These are phyloP conservation scores for Neonectria hederae DNA, from an alignment of 2,329 filamentous ascomycete genomes.

Conservation along the genomic window DNA sequence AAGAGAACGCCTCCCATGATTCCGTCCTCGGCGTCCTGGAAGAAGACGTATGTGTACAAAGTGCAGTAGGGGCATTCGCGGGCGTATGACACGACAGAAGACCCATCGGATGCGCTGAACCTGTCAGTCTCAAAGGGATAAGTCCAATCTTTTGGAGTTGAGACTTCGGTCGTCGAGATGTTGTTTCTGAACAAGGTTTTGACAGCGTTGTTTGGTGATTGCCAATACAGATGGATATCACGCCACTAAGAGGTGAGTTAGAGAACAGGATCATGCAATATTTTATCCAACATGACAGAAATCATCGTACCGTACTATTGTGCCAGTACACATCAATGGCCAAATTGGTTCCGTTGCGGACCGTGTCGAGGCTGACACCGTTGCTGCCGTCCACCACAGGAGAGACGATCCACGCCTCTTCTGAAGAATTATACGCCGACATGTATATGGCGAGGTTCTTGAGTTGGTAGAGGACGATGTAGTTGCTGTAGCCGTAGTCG, in stretches of 20 bases:
- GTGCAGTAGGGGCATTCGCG: constrained; percentile 6
- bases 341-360: constrained; percentile 3
- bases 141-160: constrained; percentile 3
- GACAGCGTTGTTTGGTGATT: constrained; percentile 12
- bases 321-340: constrained; percentile 12
- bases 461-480: constrained; percentile 9
- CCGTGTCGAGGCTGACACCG: constrained; percentile 5
- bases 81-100: constrained; percentile 8
- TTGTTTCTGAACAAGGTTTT: constrained; percentile 2
- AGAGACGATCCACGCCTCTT: constrained; percentile 14
- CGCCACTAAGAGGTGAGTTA: constrained; percentile 2
- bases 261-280: neutral
- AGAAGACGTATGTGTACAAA: constrained; percentile 5
- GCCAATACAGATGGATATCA: constrained; percentile 10
- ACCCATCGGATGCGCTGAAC: neutral
- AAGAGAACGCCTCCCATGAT: neutral
- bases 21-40: neutral
- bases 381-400: constrained; percentile 16
- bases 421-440: constrained; percentile 16
- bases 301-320: neutral
- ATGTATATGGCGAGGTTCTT: constrained; percentile 15
- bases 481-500: constrained; percentile 10
- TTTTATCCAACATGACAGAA: neutral
- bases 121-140: constrained; percentile 1
- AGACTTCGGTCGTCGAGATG: neutral